These are phyloP conservation scores for Amylostereum chailletii DNA, from an alignment of 1,284 basidiomycete genomes.

Conservation along the genomic window DNA sequence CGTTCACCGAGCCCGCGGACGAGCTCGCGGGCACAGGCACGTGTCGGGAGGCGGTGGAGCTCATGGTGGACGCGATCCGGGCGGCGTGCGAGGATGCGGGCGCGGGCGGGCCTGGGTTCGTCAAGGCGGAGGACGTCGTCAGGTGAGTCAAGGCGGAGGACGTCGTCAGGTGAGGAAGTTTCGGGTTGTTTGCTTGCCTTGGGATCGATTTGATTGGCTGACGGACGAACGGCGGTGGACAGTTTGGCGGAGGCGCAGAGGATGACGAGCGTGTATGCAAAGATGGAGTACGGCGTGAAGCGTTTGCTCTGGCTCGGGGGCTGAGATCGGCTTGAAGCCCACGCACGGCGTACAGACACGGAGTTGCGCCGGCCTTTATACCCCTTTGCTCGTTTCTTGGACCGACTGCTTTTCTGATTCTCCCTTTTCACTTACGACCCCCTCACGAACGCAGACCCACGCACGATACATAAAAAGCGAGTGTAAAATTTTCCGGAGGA, in stretches of 20 bases:
- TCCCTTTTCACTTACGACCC: too few relatives aligned
- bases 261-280: slow-evolving; percentile 76
- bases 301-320: slow-evolving; percentile 79
- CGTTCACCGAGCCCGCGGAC: slow-evolving; percentile 51
- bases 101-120: slow-evolving; percentile 33
- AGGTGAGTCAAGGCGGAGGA: slow-evolving; percentile 39
- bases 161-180: background rate
- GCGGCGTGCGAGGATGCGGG: slow-evolving; percentile 64
- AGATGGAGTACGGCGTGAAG: slow-evolving; percentile 89
- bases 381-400: too few relatives aligned
- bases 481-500: too few relatives aligned
- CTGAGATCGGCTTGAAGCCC: slow-evolving; percentile 17
- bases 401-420: too few relatives aligned
- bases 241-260: slow-evolving; percentile 76
- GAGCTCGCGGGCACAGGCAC: slow-evolving; percentile 52
- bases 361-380: too few relatives aligned
- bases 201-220: too few relatives aligned
- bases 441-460: too few relatives aligned
- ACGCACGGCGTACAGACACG: too few relatives aligned
- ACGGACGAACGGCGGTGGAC: background rate
- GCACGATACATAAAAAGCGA: too few relatives aligned
- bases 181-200: too few relatives aligned
- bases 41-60: slow-evolving; percentile 69
- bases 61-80: slow-evolving; percentile 64
- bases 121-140: slow-evolving; percentile 69